phyloP scores from a whole-genome alignment of 2,329 filamentous ascomycete species.

The Rutstroemia sp. region DNA sequence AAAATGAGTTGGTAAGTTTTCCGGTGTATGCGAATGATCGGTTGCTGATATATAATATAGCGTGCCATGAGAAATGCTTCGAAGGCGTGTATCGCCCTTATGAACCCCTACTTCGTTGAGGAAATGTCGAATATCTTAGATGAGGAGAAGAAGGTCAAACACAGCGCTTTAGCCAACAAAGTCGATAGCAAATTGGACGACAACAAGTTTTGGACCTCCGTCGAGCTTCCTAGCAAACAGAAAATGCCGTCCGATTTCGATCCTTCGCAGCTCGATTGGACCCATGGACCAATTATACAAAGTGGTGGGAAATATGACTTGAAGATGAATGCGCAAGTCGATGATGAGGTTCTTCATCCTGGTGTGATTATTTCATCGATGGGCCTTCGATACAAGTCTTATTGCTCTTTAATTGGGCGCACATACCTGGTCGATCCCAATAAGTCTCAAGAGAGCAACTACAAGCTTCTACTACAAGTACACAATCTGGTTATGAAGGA shows the following conservation, averaged over 20 bases:
- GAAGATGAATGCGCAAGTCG: slow-evolving; percentile 68
- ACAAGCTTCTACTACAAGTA: slow-evolving; percentile 77
- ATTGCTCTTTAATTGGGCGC: slow-evolving; percentile 84
- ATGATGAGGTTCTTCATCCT: slow-evolving; percentile 75
- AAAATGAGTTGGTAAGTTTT: slow-evolving; percentile 65
- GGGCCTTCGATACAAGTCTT: slow-evolving; percentile 91
- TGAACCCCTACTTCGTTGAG: slow-evolving; percentile 95
- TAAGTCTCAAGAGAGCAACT: slow-evolving; percentile 89
- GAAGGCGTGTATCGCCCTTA: slow-evolving; percentile 85
- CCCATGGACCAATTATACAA: slow-evolving; percentile 82
- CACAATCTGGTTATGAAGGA: slow-evolving; percentile 89
- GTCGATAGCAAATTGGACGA: slow-evolving; percentile 91
- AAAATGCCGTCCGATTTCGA: slow-evolving; percentile 87
- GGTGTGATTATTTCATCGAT: slow-evolving; percentile 91
- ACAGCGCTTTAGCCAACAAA: slow-evolving; percentile 77
- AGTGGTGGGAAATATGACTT: slow-evolving; percentile 95
- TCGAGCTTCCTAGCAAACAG: slow-evolving; percentile 58
- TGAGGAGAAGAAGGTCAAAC: slow-evolving; percentile 93
- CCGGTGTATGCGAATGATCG: slow-evolving; percentile 10
- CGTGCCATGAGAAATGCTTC: slow-evolving; percentile 91
- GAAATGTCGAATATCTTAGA: slow-evolving; percentile 97
- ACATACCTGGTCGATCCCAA: slow-evolving; percentile 97
- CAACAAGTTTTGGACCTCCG: slow-evolving; percentile 82
- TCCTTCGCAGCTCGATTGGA: slow-evolving; percentile 85
- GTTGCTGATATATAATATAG: slow-evolving; percentile 30